Base-by-base conservation (phyloP, 306 rosid species). In the Echinosophora koreensis region DNA sequence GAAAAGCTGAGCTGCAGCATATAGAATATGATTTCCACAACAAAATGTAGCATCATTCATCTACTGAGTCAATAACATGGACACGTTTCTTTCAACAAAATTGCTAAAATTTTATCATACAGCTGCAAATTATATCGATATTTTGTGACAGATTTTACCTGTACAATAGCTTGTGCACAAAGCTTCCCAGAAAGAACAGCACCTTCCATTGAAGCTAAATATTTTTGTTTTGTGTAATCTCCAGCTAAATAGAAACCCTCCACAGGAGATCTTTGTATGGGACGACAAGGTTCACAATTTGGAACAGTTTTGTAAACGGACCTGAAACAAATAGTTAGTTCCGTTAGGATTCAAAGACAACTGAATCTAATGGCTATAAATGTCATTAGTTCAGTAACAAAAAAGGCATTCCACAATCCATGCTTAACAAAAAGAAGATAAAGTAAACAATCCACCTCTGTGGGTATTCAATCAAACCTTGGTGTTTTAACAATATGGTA, bases 201-300 rank as follows among this genome's bases (percentile, higher is more conserved):
- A 6, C 98, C 98, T 92, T 95, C 98, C 98, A 92, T 95, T 59
- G 98, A 95, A 61, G 98, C 98, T 86, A 95, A 80, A 84, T 95
- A 94, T 79, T 92, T 95, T 76, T 92, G 98, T 80, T 92, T 95
- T 35, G 98, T 95, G 84, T 90, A 95, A 83, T 95, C 98, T 57
- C 98, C 97, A 68, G 98, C 92, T 77, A 95, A 89, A 80, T 92
- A 95, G 87, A 95, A 92, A 57, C 97, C 97, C 79, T 90, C 97
- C 52, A 95, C 14, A 13, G 98, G 98, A 74, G 98, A 95, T 86
- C 94, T 84, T 83, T 95, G 98, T 71, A 88, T 5, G 38, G 97
- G 98, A 27, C 98, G 97, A 34, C 97, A 92, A 27, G 98, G 96
- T 83, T 95, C 98, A 52, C 97, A 92, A 69, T 82, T 83, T 5